A percentile compares a stretch with the other conserved stretches of the same genome.
Conservation (phyloP, 768 basidiomycete species). For the Gyrodon lividus region DNA sequence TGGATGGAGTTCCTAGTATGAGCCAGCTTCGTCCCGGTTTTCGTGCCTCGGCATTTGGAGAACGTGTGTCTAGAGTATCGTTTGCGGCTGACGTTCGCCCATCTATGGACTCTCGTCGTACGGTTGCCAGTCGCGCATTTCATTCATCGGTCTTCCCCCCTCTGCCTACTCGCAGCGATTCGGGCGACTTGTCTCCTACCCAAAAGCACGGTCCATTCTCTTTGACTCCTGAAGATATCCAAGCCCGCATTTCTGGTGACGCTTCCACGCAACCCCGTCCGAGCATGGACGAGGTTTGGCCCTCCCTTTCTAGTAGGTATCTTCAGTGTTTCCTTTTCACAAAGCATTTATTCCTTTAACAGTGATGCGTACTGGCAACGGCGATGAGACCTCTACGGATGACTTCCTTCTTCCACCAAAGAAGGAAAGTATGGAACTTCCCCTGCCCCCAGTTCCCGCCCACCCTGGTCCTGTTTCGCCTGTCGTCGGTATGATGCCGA, state of each 20-base stretch:
- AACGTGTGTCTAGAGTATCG: slow-evolving; percentile 61
- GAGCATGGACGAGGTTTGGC: slow-evolving; percentile 59
- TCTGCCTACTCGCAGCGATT: slow-evolving; percentile 35
- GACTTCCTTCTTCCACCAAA: slow-evolving; percentile 47
- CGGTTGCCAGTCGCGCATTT: slow-evolving; percentile 41
- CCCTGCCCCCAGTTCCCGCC: slow-evolving; percentile 34
- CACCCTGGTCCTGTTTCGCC: slow-evolving; percentile 14
- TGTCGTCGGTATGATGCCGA: slow-evolving; percentile 35
- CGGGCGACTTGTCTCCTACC: slow-evolving; percentile 40
- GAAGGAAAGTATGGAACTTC: slow-evolving; percentile 23
- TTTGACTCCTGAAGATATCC: slow-evolving; percentile 62
- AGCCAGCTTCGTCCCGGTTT: slow-evolving; percentile 54
- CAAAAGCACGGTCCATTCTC: slow-evolving; percentile 42
- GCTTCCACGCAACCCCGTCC: slow-evolving; percentile 32
- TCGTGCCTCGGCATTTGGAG: slow-evolving; percentile 47
- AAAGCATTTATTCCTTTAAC: slow-evolving; percentile 8
- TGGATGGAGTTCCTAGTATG: slow-evolving; percentile 38
- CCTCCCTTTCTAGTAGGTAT: slow-evolving; percentile 62
- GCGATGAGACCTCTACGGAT: slow-evolving; percentile 26
- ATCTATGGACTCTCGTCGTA: slow-evolving; percentile 43
- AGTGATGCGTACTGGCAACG: slow-evolving; percentile 73
- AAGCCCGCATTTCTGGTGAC: slow-evolving; percentile 45
- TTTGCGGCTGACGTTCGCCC: slow-evolving; percentile 63
- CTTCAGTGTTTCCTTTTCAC: not conserved
- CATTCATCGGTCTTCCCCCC: slow-evolving; percentile 42